Evolutionary conservation across 345 rosid species (phyloP).

Genomic region (Brassica rapa): DNA sequence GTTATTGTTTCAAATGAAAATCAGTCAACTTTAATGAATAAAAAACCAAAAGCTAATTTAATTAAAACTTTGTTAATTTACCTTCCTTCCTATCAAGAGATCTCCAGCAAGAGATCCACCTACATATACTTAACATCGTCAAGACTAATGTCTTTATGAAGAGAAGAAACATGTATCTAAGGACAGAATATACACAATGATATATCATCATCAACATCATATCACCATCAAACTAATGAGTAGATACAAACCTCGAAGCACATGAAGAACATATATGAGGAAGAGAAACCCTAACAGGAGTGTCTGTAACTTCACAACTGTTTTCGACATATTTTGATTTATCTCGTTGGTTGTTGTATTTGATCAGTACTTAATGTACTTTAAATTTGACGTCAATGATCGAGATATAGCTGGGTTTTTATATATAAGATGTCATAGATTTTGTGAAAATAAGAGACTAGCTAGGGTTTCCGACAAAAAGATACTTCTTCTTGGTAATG

Average conservation of each 20-base stretch:
- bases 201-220: background rate
- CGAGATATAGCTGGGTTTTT: background rate
- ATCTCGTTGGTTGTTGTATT: background rate
- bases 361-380: background rate
- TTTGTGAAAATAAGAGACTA: constrained; percentile 18
- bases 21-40: background rate
- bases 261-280: constrained; percentile 16
- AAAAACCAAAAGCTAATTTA: background rate
- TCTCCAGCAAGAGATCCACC: constrained; percentile 12
- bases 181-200: background rate
- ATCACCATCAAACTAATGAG: background rate
- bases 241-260: constrained; percentile 27
- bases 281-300: constrained; percentile 21
- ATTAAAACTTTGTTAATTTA: background rate
- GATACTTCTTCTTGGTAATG: constrained; percentile 38
- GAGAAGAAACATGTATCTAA: background rate
- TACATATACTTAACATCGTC: background rate
- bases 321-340: constrained; percentile 3
- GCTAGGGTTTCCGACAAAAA: constrained; percentile 36
- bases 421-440: background rate
- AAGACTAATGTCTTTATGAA: background rate
- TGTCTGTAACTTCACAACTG: constrained; percentile 2
- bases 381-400: background rate
- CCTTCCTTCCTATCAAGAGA: constrained; percentile 32
- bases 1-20: background rate